A percentile compares a stretch with the other conserved stretches of the same genome.
Evolutionary conservation across 1,284 basidiomycete species (phyloP).

Genomic region (Tremellales sp.): DNA sequence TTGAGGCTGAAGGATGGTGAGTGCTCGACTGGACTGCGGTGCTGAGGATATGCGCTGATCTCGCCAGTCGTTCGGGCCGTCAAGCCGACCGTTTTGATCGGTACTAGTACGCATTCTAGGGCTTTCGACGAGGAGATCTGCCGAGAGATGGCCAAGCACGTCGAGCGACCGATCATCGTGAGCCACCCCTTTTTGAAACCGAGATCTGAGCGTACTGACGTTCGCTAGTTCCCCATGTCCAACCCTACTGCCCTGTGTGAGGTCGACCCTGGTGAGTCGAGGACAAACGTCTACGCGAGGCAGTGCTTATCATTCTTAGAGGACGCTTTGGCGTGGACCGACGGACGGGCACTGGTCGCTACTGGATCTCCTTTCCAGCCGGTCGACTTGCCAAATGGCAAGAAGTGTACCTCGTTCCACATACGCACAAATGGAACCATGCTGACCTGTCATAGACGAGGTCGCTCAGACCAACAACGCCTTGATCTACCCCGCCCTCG

Average conservation of each 20-base stretch:
- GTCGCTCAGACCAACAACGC: slow-evolving; percentile 56
- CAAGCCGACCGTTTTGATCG: slow-evolving; percentile 73
- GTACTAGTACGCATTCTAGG: slow-evolving; percentile 73
- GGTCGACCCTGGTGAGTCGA: slow-evolving; percentile 57
- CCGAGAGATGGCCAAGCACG: slow-evolving; percentile 62
- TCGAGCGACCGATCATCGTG: slow-evolving; percentile 69
- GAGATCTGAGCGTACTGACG: slow-evolving; percentile 2
- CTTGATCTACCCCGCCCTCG: slow-evolving; percentile 72
- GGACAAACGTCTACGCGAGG: not conserved
- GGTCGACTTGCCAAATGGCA: slow-evolving; percentile 57
- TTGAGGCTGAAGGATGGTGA: slow-evolving; percentile 49
- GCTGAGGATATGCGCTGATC: slow-evolving; percentile 47
- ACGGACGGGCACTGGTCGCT: slow-evolving; percentile 67
- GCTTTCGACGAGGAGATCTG: slow-evolving; percentile 73
- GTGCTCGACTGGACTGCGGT: slow-evolving; percentile 36
- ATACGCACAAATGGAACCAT: not conserved
- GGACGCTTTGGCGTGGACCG: slow-evolving; percentile 58
- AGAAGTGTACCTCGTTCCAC: slow-evolving; percentile 18
- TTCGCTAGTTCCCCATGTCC: slow-evolving; percentile 62
- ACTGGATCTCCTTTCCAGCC: slow-evolving; percentile 77
- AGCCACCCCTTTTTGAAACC: too few species aligned
- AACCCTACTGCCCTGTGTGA: slow-evolving; percentile 76
- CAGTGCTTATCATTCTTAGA: slow-evolving; percentile 24
- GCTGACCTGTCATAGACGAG: slow-evolving; percentile 19
- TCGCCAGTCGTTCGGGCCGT: slow-evolving; percentile 62